Percentiles rank a stretch among this genome's conserved stretches.
phyloP scores from a whole-genome alignment of 1,284 basidiomycete genomes.

The Phellinidium pouzarii region DNA sequence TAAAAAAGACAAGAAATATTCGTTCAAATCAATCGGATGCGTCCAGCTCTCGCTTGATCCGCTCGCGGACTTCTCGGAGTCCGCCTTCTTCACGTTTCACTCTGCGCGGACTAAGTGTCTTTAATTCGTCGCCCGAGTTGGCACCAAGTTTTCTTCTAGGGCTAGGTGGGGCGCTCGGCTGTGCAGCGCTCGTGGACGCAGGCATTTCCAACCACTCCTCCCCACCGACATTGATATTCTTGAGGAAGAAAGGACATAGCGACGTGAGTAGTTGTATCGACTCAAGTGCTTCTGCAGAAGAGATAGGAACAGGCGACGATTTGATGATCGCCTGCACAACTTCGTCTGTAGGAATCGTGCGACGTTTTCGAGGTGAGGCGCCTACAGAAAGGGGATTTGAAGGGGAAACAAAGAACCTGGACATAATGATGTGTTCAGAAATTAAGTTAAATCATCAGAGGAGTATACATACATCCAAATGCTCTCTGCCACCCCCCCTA shows the following conservation, averaged over 20 bases:
- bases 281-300: conserved; percentile 65
- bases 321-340: conserved; percentile 63
- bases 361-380: conserved; percentile 55
- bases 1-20: background rate
- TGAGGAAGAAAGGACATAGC: conserved; percentile 74
- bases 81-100: conserved; percentile 65
- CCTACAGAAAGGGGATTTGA: conserved; percentile 37
- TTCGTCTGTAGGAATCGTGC: conserved; percentile 56
- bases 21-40: conserved; percentile 43
- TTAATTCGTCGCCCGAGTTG: conserved; percentile 51
- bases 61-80: conserved; percentile 68
- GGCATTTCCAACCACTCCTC: conserved; percentile 82
- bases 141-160: conserved; percentile 33
- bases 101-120: conserved; percentile 60
- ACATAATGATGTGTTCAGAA: conserved; percentile 7
- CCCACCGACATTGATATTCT: conserved; percentile 50
- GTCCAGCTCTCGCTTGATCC: conserved; percentile 70
- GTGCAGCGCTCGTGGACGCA: conserved; percentile 34
- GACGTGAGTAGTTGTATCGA: conserved; percentile 57
- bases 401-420: conserved; percentile 61
- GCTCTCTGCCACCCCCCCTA: conserved; percentile 72
- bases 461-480: conserved; percentile 66
- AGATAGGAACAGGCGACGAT: conserved; percentile 72
- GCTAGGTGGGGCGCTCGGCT: conserved; percentile 30
- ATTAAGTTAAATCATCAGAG: background rate